Evolutionary conservation across 345 rosid genomes (phyloP).

Genomic region (Eucalyptus pumila): DNA sequence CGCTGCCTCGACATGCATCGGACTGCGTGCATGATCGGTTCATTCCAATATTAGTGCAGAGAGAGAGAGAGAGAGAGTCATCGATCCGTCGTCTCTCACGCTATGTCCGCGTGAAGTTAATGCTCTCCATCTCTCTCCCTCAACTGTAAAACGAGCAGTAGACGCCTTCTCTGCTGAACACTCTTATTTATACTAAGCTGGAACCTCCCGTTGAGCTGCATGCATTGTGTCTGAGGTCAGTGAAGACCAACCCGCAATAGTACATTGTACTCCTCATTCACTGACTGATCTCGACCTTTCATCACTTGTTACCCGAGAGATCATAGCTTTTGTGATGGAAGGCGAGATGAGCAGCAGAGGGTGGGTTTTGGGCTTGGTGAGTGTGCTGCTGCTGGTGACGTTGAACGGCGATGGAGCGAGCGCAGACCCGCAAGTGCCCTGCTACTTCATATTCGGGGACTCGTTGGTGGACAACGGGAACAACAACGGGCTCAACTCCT

Average conservation of each 20-base stretch:
- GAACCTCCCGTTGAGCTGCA: background rate
- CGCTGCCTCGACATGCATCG: background rate
- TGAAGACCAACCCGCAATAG: background rate
- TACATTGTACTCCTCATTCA: background rate
- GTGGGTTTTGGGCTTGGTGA: background rate
- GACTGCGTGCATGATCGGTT: background rate
- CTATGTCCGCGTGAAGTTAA: conserved; percentile 23
- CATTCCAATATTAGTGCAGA: background rate
- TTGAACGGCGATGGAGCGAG: background rate
- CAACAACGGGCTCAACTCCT: conserved; percentile 51
- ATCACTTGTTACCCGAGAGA: background rate
- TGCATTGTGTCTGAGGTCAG: background rate
- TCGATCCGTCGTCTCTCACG: background rate
- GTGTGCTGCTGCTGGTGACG: background rate
- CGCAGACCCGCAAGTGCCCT: conserved; percentile 59
- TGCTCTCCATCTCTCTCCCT: conserved; percentile 7
- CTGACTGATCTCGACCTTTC: background rate
- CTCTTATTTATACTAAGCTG: background rate
- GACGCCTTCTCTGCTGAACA: background rate
- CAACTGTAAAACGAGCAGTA: conserved; percentile 1
- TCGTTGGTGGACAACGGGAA: conserved; percentile 93
- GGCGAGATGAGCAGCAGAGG: background rate
- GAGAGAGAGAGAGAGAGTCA: background rate
- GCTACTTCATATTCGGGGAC: conserved; percentile 84
- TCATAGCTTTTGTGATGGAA: background rate